These are phyloP conservation scores for Ophiostoma piceae DNA, from an alignment of 2,329 filamentous ascomycete species.

Conservation along the genomic window DNA sequence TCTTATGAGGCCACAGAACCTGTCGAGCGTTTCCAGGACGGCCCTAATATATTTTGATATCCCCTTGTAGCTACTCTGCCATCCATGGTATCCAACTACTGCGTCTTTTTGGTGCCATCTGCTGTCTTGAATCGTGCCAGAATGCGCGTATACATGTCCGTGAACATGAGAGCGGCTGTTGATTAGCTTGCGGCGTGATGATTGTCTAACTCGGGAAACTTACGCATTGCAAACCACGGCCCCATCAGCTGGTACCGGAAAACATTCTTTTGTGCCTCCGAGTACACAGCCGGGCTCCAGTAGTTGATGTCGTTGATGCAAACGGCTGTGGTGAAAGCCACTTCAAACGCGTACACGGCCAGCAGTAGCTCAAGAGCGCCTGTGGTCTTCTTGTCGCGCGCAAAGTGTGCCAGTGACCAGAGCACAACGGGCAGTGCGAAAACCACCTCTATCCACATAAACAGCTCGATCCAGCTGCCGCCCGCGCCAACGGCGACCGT, in stretches of 20 bases:
- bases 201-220: conserved; percentile 32
- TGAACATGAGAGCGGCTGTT: conserved; percentile 45
- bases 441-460: conserved; percentile 46
- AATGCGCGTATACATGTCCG: conserved; percentile 53
- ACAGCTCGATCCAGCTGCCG: conserved; percentile 47
- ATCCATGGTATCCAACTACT: background rate
- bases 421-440: conserved; percentile 48
- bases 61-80: background rate
- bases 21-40: background rate
- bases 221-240: conserved; percentile 50
- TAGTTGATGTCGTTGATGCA: conserved; percentile 48
- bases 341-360: conserved; percentile 48
- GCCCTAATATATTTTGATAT: conserved; percentile 12
- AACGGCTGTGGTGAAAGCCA: conserved; percentile 46
- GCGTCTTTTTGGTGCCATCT: conserved; percentile 38
- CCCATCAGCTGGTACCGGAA: conserved; percentile 48
- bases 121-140: conserved; percentile 38
- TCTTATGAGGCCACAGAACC: conserved; percentile 9
- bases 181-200: background rate
- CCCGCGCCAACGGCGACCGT: conserved; percentile 22
- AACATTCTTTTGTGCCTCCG: conserved; percentile 40
- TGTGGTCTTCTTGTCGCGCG: conserved; percentile 30
- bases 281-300: conserved; percentile 46
- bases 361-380: conserved; percentile 46
- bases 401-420: conserved; percentile 44